A percentile compares a stretch with the other conserved stretches of the same genome.
Conservation (phyloP, 345 rosid species). For the Melaleuca alternifolia region DNA sequence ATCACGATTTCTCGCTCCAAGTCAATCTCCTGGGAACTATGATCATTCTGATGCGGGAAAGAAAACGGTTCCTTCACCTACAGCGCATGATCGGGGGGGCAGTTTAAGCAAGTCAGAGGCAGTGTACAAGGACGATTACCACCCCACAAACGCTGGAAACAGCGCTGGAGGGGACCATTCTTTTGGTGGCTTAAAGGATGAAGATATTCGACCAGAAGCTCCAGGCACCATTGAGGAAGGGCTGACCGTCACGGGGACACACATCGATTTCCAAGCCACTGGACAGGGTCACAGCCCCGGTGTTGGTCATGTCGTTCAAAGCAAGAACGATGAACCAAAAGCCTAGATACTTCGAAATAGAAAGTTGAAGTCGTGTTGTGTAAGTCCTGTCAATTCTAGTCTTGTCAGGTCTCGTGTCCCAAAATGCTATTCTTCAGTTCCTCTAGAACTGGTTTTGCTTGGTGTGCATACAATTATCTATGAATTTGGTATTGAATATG, state of each 20-base stretch:
- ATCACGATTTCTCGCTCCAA: background rate
- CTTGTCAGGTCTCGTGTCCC: background rate
- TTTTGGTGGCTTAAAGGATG: background rate
- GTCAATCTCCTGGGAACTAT: background rate
- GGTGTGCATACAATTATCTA: background rate
- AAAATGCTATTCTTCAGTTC: background rate
- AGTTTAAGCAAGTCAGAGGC: background rate
- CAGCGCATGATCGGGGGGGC: background rate
- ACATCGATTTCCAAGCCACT: conserved; percentile 14
- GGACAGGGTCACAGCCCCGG: conserved; percentile 48
- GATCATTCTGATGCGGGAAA: background rate
- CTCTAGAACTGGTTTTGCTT: background rate
- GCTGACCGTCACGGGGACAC: conserved; percentile 8
- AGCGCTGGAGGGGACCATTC: conserved; percentile 33
- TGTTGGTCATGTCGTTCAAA: conserved; percentile 22
- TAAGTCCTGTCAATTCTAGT: background rate
- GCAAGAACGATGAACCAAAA: conserved; percentile 17
- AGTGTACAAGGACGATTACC: conserved; percentile 5
- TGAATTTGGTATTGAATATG: background rate
- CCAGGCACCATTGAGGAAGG: background rate
- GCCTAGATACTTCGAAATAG: conserved; percentile 3
- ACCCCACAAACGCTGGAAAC: conserved; percentile 26
- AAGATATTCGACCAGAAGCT: background rate
- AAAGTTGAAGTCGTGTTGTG: background rate
- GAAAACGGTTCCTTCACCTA: background rate